Percentiles rank a stretch among this genome's conserved stretches.
phyloP scores from a whole-genome alignment of 116 monocot genomes.

The Cymodocea nodosa region DNA sequence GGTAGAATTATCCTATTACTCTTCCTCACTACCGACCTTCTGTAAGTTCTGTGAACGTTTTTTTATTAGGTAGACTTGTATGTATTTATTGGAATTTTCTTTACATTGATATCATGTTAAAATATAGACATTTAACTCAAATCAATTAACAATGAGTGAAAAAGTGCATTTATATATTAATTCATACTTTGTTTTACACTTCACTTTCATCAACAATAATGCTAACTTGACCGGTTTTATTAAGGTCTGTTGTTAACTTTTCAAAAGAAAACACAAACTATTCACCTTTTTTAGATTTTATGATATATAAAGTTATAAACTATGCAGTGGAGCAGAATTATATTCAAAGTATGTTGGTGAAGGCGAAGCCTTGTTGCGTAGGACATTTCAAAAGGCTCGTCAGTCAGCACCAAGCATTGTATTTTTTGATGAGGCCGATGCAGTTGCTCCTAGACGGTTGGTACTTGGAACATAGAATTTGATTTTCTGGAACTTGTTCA shows the following conservation, averaged over 20 bases:
- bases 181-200: too few relatives aligned
- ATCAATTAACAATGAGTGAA: too few relatives aligned
- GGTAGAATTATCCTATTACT: too few relatives aligned
- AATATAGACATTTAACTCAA: too few relatives aligned
- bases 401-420: slow-evolving; percentile 81
- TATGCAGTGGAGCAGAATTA: slow-evolving; percentile 76
- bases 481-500: background rate
- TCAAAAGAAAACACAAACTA: background rate
- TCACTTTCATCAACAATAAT: too few relatives aligned
- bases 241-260: background rate
- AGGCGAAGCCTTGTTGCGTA: slow-evolving; percentile 77
- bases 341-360: slow-evolving; percentile 97
- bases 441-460: slow-evolving; percentile 88
- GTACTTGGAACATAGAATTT: background rate
- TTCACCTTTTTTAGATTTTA: background rate
- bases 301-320: background rate
- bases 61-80: too few relatives aligned
- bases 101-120: too few relatives aligned
- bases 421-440: slow-evolving; percentile 97
- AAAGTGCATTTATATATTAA: too few relatives aligned
- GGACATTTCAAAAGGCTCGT: slow-evolving; percentile 78
- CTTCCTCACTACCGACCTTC: too few relatives aligned
- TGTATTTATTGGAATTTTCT: too few relatives aligned
- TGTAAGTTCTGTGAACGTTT: too few relatives aligned
- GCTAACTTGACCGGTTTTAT: too few relatives aligned